These are phyloP conservation scores for Amylocystis lapponica DNA, from an alignment of 768 basidiomycete genomes.

Conservation along the genomic window DNA sequence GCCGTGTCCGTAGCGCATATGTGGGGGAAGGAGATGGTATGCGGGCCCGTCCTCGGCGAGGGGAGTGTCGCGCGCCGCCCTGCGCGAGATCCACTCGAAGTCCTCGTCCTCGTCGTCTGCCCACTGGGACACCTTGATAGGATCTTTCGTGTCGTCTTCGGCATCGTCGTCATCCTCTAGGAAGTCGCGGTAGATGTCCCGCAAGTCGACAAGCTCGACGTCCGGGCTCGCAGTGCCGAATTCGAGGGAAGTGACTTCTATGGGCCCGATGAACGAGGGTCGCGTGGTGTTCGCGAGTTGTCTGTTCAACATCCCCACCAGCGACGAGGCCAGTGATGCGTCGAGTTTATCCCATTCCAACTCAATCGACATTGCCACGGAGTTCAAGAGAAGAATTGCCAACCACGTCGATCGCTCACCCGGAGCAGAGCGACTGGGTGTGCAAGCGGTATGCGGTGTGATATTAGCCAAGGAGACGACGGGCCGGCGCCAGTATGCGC, in stretches of 20 bases:
- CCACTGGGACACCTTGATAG: conserved; percentile 14
- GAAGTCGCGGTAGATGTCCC: conserved; percentile 94
- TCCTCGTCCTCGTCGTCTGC: conserved; percentile 62
- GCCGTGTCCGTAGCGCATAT: conserved; percentile 59
- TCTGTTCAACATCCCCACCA: conserved; percentile 73
- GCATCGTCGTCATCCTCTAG: conserved; percentile 70
- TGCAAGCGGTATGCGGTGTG: too few relatives aligned
- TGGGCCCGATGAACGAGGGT: conserved; percentile 95
- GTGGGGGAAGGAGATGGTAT: conserved; percentile 69
- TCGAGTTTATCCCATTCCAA: conserved; percentile 89
- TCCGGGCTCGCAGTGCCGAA: conserved; percentile 83
- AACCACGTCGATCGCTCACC: too few relatives aligned
- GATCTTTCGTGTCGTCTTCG: conserved; percentile 21
- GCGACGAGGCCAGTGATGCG: conserved; percentile 55
- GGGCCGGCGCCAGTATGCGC: too few relatives aligned
- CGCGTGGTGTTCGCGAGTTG: conserved; percentile 65
- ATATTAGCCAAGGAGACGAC: too few relatives aligned
- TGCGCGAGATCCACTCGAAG: conserved; percentile 77
- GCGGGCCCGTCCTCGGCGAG: conserved; percentile 46
- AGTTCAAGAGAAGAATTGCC: too few relatives aligned
- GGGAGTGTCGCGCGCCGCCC: conserved; percentile 46
- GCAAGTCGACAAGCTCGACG: conserved; percentile 84
- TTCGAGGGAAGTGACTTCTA: conserved; percentile 79
- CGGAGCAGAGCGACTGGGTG: too few relatives aligned
- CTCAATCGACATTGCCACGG: conserved; percentile 99